A percentile compares a stretch with the other conserved stretches of the same genome.
These are phyloP conservation scores for Neonectria punicea DNA, from an alignment of 2,329 filamentous ascomycete genomes.

Conservation along the genomic window DNA sequence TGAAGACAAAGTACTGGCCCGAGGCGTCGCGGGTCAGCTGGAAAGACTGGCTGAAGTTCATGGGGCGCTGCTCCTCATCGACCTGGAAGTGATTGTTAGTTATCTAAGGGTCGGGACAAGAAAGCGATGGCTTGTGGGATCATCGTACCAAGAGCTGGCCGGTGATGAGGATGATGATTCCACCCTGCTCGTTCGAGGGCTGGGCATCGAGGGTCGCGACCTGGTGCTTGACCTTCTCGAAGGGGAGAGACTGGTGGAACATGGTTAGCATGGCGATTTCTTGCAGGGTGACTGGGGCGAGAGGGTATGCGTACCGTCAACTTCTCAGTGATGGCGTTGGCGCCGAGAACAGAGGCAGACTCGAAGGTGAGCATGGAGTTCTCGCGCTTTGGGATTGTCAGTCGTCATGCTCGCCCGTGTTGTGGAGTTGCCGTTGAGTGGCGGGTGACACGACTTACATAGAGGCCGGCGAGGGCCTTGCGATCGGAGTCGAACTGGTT, in stretches of 20 bases:
- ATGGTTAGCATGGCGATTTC: constrained; percentile 20
- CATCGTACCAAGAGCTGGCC: constrained; percentile 80
- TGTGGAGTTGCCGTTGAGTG: background rate
- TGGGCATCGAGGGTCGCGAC: constrained; percentile 85
- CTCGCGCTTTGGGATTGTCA: constrained; percentile 67
- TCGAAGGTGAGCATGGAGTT: constrained; percentile 96
- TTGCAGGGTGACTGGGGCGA: background rate
- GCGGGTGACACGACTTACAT: constrained; percentile 70
- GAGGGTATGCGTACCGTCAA: constrained; percentile 69
- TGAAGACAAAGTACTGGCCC: constrained; percentile 86
- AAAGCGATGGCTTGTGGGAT: constrained; percentile 3
- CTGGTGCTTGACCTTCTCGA: constrained; percentile 83
- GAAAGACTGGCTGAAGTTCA: constrained; percentile 93
- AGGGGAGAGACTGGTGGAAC: constrained; percentile 73
- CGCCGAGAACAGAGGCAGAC: constrained; percentile 73
- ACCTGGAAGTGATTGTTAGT: constrained; percentile 64
- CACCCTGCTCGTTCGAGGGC: constrained; percentile 71
- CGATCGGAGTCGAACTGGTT: constrained; percentile 83
- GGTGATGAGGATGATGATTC: constrained; percentile 88
- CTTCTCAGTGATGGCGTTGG: constrained; percentile 78
- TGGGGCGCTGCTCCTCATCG: constrained; percentile 84
- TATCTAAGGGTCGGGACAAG: constrained; percentile 6
- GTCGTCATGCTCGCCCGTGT: background rate
- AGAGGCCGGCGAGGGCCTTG: constrained; percentile 73
- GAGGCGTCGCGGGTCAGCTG: constrained; percentile 77